These are phyloP conservation scores for Rhizophagus prolifer DNA, from an alignment of 192 early-diverging fungal genomes.

Conservation along the genomic window DNA sequence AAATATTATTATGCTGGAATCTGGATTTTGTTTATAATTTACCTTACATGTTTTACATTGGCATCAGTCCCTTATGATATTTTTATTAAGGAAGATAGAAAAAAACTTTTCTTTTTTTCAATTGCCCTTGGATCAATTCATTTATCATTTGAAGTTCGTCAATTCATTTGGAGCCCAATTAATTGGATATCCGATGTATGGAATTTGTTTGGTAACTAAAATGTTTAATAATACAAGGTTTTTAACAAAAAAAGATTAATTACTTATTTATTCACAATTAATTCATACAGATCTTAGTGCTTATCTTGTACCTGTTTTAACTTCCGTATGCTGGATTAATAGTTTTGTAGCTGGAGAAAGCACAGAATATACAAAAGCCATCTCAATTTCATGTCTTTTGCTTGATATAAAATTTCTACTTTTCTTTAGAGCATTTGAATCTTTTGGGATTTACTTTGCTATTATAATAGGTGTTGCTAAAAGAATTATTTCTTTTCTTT, in stretches of 20 bases:
- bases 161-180: not conserved
- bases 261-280: not conserved
- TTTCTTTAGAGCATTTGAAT: not conserved
- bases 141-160: not conserved
- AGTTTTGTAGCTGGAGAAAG: not conserved
- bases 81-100: too few relatives aligned
- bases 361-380: not conserved
- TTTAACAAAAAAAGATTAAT: not conserved
- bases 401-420: slow-evolving; percentile 8
- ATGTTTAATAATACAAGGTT: not conserved
- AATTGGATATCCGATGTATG: not conserved
- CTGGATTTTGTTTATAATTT: not conserved
- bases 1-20: too few relatives aligned
- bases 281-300: too few relatives aligned
- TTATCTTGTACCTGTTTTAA: too few relatives aligned
- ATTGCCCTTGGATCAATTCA: not conserved
- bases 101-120: not conserved
- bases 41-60: not conserved
- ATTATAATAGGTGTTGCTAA: not conserved
- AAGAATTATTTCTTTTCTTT: not conserved
- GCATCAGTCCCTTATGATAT: not conserved
- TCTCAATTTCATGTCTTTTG: not conserved
- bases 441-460: slow-evolving; percentile 9
- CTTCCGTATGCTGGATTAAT: not conserved
- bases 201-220: not conserved